Conservation (phyloP, 495 filamentous ascomycete genomes). For the Chaetomium fimeti region DNA sequence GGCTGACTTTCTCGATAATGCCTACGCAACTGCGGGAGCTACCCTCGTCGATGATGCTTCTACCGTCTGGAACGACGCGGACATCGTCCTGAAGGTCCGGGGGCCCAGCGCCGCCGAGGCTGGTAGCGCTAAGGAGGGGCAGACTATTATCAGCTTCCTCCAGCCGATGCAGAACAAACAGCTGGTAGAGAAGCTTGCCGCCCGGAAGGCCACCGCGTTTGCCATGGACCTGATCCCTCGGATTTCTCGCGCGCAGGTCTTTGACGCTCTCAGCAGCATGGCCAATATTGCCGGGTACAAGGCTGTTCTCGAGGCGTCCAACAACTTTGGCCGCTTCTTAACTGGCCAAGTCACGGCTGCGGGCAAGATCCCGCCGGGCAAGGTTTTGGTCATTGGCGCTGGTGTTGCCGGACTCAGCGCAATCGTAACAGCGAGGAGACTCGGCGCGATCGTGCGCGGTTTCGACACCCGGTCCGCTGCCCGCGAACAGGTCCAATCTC, state of each 20-base stretch:
- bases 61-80: slow-evolving; percentile 63
- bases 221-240: slow-evolving; percentile 85
- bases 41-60: slow-evolving; percentile 60
- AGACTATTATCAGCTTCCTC: slow-evolving; percentile 71
- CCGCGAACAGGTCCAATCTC: slow-evolving; percentile 78
- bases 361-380: slow-evolving; percentile 77
- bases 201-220: slow-evolving; percentile 63
- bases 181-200: slow-evolving; percentile 65
- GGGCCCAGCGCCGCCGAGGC: slow-evolving; percentile 65
- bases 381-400: slow-evolving; percentile 78
- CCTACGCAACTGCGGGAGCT: slow-evolving; percentile 69
- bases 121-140: slow-evolving; percentile 57
- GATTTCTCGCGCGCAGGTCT: slow-evolving; percentile 77
- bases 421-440: slow-evolving; percentile 72
- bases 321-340: slow-evolving; percentile 76
- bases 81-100: slow-evolving; percentile 78
- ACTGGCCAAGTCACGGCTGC: slow-evolving; percentile 83
- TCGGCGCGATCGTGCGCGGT: slow-evolving; percentile 80
- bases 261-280: slow-evolving; percentile 81
- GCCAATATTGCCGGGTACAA: slow-evolving; percentile 88
- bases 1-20: slow-evolving; percentile 69
- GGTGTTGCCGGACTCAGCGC: slow-evolving; percentile 79
- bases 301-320: slow-evolving; percentile 77
- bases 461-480: slow-evolving; percentile 78
- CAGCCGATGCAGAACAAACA: slow-evolving; percentile 70